Evolutionary conservation across 2,329 filamentous ascomycete species (phyloP).

Genomic region (Colletotrichum higginsianum): DNA sequence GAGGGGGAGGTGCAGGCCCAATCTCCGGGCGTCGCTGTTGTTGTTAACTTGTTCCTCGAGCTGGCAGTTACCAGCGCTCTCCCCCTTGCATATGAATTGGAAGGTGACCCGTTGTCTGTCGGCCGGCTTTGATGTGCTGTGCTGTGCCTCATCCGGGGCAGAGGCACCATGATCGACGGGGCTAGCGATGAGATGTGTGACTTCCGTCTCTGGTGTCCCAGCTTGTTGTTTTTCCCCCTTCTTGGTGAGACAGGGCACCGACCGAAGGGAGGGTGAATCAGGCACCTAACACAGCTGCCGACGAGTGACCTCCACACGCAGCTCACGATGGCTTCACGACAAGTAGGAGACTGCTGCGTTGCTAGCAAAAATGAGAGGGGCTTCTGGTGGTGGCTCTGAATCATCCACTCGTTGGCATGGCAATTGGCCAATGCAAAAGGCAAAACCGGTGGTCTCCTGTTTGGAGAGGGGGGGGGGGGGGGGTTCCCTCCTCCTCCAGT

Average conservation of each 20-base stretch:
- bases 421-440: constrained; percentile 26
- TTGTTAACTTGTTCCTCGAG: constrained; percentile 11
- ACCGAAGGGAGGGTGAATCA: constrained; percentile 20
- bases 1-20: constrained; percentile 36
- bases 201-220: background rate
- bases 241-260: constrained; percentile 33
- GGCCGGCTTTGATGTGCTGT: constrained; percentile 6
- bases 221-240: constrained; percentile 12
- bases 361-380: constrained; percentile 7
- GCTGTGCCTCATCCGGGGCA: constrained; percentile 13
- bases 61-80: constrained; percentile 17
- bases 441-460: constrained; percentile 23
- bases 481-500: constrained; percentile 35
- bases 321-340: constrained; percentile 31
- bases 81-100: constrained; percentile 35
- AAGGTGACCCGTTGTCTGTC: constrained; percentile 27
- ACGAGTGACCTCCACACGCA: constrained; percentile 23
- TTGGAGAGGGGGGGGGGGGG: constrained; percentile 26
- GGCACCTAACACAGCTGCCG: constrained; percentile 4
- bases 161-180: constrained; percentile 31
- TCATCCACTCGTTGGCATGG: constrained; percentile 37
- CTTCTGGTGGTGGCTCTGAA: background rate
- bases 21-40: constrained; percentile 34
- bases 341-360: constrained; percentile 2
- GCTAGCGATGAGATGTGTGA: constrained; percentile 37